phyloP scores from a whole-genome alignment of 1,139 yeast species.

The Sugiyamaella grinbergsii region DNA sequence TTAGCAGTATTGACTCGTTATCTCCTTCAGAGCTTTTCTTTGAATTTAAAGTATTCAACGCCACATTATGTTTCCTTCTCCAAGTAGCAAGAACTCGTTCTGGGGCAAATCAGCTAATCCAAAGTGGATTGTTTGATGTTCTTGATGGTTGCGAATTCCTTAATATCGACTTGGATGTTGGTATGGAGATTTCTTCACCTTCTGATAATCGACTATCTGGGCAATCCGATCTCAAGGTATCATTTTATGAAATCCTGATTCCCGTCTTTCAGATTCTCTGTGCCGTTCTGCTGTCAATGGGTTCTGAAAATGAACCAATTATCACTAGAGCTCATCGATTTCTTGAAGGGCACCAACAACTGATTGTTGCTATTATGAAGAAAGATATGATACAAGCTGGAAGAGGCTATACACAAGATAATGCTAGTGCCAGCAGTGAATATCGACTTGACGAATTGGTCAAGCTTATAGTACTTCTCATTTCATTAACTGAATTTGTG shows the following conservation, averaged over 20 bases:
- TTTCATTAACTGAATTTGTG: constrained; percentile 51
- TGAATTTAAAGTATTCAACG: constrained; percentile 62
- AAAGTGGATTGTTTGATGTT: constrained; percentile 65
- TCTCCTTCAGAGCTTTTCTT: constrained; percentile 42
- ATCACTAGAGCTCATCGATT: constrained; percentile 57
- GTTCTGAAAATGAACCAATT: constrained; percentile 73
- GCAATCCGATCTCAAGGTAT: constrained; percentile 12
- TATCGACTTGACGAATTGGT: constrained; percentile 48
- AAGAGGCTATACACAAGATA: constrained; percentile 13
- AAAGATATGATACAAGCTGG: constrained; percentile 52
- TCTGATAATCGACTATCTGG: background rate
- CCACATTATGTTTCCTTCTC: constrained; percentile 66
- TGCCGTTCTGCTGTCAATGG: constrained; percentile 72
- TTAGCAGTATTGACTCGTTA: constrained; percentile 39
- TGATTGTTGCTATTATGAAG: constrained; percentile 69
- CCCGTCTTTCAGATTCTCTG: constrained; percentile 76
- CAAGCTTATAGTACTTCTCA: constrained; percentile 57
- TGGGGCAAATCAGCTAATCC: constrained; percentile 78
- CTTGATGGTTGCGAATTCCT: constrained; percentile 61
- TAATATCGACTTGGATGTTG: constrained; percentile 77
- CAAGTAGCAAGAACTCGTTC: constrained; percentile 72
- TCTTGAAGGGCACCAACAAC: constrained; percentile 54
- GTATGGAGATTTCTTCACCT: constrained; percentile 47
- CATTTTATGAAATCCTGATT: constrained; percentile 65
- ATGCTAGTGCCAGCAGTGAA: constrained; percentile 23